Evolutionary conservation across 805 yeast species (phyloP).

Genomic region (Danielia reshetovae): DNA sequence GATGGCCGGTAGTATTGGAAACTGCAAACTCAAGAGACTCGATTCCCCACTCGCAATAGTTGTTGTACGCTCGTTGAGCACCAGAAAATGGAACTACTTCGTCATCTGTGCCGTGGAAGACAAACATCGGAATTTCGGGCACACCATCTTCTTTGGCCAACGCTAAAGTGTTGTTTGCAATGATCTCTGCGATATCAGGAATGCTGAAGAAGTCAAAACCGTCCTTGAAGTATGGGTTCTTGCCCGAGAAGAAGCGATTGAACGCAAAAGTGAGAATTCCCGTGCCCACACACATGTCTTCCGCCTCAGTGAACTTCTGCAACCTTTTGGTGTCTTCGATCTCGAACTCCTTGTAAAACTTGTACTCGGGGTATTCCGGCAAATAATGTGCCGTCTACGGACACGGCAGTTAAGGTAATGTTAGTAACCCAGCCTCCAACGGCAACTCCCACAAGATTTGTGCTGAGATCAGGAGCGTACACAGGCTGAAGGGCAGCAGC

Average conservation of each 20-base stretch:
- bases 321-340: neutral
- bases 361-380: conserved; percentile 34
- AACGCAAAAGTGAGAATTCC: conserved; percentile 5
- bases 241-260: conserved; percentile 6
- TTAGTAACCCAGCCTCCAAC: conserved; percentile 36
- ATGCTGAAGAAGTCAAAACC: conserved; percentile 6
- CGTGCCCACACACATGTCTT: conserved; percentile 5
- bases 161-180: conserved; percentile 4
- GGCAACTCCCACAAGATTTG: conserved; percentile 27
- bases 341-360: neutral
- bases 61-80: conserved; percentile 18
- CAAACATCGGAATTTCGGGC: conserved; percentile 24
- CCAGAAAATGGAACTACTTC: conserved; percentile 19
- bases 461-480: conserved; percentile 31
- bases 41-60: conserved; percentile 28
- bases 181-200: conserved; percentile 3
- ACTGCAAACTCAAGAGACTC: conserved; percentile 26
- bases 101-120: conserved; percentile 22
- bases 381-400: conserved; percentile 22
- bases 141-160: conserved; percentile 3
- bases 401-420: conserved; percentile 24
- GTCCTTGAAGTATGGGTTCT: conserved; percentile 4
- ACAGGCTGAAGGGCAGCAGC: conserved; percentile 33
- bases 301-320: conserved; percentile 1
- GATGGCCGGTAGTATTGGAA: conserved; percentile 23